Base-by-base conservation (phyloP, 495 filamentous ascomycete species). In the Hypoxylon lenormandii region DNA sequence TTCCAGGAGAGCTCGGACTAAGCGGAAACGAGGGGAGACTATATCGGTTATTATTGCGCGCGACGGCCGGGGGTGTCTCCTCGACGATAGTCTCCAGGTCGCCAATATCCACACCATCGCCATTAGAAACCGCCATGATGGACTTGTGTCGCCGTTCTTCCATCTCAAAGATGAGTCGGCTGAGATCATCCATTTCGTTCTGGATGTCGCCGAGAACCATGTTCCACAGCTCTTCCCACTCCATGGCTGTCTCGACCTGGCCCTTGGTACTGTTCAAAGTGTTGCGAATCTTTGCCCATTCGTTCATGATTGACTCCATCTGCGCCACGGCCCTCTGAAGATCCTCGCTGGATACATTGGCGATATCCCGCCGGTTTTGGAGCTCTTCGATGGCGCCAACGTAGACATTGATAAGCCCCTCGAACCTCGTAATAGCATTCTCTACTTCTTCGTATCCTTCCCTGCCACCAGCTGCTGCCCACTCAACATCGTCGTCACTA, bases 211-310 rank as follows among this genome's bases (percentile, higher is more conserved):
- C 94, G 15, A 98, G 81, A 16, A 98, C 93, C 73, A 84, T 92
- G 68, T 91, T 91, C 94, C 94, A 97, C 18, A 98, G 83, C 80
- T 98, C 95, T 76, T 97, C 93, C 94, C 94, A 98, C 70, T 98
- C 95, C 92, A 97, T 94, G 6, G 95, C 95, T 50, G 97, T 84
- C 77, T 97, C 95, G 5, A 98, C 94, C 66, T 97, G 93, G 38
- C 86, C 86, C 73, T 97, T 96, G 49, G 97, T 88, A 30, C 80
- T 87, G 66, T 87, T 89, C 38, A 98, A 78, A 15, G 90, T 89
- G 13, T 74, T 82, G 70, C 91, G 89, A 60, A 97, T 91, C 64
- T 90, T 87, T 3, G 86, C 81, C 95, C 95, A 98, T 68, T 91
- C 91, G n/a, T 83, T 81, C 58, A 96, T 76, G 40, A 96, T 96